Conservation (phyloP, 2,329 filamentous ascomycete species). For the Fonsecaea pedrosoi region DNA sequence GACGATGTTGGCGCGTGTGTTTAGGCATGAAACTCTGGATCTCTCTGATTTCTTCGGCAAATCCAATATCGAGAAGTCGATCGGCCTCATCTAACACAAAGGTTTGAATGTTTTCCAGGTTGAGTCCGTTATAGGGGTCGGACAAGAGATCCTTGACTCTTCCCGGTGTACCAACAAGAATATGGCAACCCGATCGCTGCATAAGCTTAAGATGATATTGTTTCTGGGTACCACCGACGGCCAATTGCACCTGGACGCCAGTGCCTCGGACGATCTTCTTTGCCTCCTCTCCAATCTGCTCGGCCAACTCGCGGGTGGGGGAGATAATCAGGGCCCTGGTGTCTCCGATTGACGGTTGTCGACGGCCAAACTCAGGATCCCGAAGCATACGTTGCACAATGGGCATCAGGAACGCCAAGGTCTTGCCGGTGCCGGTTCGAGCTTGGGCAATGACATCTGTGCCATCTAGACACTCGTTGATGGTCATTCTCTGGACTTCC, state of each 20-base stretch:
- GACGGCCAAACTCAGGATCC: constrained; percentile 43
- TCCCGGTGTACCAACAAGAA: constrained; percentile 58
- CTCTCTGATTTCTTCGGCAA: constrained; percentile 59
- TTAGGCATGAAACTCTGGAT: constrained; percentile 60
- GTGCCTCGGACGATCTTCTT: constrained; percentile 68
- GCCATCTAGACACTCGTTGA: constrained; percentile 78
- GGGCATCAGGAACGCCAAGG: constrained; percentile 57
- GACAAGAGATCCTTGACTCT: constrained; percentile 57
- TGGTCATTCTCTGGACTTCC: constrained; percentile 84
- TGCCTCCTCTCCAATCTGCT: constrained; percentile 54
- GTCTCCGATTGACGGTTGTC: constrained; percentile 28
- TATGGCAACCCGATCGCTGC: constrained; percentile 59
- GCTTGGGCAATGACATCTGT: constrained; percentile 71
- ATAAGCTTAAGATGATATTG: constrained; percentile 69
- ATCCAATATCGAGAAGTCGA: constrained; percentile 69
- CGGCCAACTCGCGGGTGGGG: constrained; percentile 57
- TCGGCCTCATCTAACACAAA: constrained; percentile 67
- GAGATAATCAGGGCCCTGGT: constrained; percentile 46
- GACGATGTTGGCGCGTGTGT: constrained; percentile 66
- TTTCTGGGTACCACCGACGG: constrained; percentile 93
- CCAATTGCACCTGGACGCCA: constrained; percentile 72
- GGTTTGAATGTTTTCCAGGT: constrained; percentile 56
- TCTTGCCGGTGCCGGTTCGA: constrained; percentile 60
- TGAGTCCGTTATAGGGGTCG: constrained; percentile 50
- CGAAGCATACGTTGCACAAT: constrained; percentile 55